Conservation (phyloP, 805 yeast species). For the Pichia heedii region DNA sequence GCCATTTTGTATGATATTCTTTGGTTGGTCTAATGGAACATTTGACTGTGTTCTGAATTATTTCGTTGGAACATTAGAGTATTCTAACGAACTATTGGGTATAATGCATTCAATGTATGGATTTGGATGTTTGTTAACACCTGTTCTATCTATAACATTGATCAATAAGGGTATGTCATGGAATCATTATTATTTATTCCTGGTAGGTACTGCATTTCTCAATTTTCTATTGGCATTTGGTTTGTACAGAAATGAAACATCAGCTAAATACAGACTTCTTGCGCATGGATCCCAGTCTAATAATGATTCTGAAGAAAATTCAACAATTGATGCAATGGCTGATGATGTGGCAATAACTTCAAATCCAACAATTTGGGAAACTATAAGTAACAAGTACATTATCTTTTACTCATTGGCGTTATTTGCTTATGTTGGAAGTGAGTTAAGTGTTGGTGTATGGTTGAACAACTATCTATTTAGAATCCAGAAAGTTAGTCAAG, state of each 20-base stretch:
- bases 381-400: conserved; percentile 29
- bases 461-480: conserved; percentile 37
- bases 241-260: conserved; percentile 35
- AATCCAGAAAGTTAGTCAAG: conserved; percentile 30
- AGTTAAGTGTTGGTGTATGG: conserved; percentile 47
- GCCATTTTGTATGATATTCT: conserved; percentile 30
- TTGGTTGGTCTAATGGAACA: conserved; percentile 50
- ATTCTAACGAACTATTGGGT: conserved; percentile 43
- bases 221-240: conserved; percentile 20
- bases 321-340: conserved; percentile 1
- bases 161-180: conserved; percentile 32
- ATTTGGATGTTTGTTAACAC: conserved; percentile 44
- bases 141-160: conserved; percentile 35
- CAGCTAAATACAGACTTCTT: conserved; percentile 33
- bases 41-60: conserved; percentile 48
- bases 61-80: conserved; percentile 39
- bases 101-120: conserved; percentile 46
- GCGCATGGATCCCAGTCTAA: conserved; percentile 7
- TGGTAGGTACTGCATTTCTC: conserved; percentile 23
- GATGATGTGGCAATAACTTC: background rate
- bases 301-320: conserved; percentile 12
- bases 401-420: conserved; percentile 34
- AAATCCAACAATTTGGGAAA: conserved; percentile 14
- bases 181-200: conserved; percentile 37
- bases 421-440: conserved; percentile 44